Base-by-base conservation (phyloP, 2,329 filamentous ascomycete genomes). In the Tolypocladium amazonense region DNA sequence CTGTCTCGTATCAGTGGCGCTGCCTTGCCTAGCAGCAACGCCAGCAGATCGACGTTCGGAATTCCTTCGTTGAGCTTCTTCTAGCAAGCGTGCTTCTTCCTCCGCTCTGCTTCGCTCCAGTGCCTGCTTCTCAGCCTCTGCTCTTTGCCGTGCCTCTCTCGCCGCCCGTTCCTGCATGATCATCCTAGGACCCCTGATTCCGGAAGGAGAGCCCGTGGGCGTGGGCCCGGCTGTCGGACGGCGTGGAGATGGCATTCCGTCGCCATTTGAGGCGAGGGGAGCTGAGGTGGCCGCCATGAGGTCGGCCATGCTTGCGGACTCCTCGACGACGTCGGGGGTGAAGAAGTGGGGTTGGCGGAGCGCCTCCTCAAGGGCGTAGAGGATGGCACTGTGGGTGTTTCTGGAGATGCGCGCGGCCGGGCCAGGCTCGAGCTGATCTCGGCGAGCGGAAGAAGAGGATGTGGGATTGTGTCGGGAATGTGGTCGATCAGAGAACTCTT, bases 271-370 rank as follows among this genome's bases (percentile, higher is more conserved):
- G 64, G 77, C 73, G 65, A 77, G 75, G 67, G 81, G 78, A 64
- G 79, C 77, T 68, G 79, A 79, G 70, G 85, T 83, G 69, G 84
- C 81, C 61, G 73, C 72, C 63, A 79, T 73, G 67, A 96, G 80
- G 73, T 96, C 92, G 67, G 92, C 89, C 92, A 99, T 97, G 69
- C 85, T 84, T 66, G 92, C 90, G 82, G 90, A 88, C 78, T 96
- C 90, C 80, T 99, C 94, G 62, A 87, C 82, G 66, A 87, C 77
- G 74, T 96, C 92, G 30, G 89, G 82, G 11, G 92, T 95, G 75
- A 97, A 95, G 56, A 85, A 79, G 65, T 91, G 83, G 2, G 93
- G 92, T 55, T 88, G 84, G 66, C 92, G 88, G 65, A 97, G 82
- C 43, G 90, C 91, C 77, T 95, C 91, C 78, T 97, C 92, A 60